Conservation (phyloP, 139 green algal genomes). For the Dunaliella primolecta region DNA sequence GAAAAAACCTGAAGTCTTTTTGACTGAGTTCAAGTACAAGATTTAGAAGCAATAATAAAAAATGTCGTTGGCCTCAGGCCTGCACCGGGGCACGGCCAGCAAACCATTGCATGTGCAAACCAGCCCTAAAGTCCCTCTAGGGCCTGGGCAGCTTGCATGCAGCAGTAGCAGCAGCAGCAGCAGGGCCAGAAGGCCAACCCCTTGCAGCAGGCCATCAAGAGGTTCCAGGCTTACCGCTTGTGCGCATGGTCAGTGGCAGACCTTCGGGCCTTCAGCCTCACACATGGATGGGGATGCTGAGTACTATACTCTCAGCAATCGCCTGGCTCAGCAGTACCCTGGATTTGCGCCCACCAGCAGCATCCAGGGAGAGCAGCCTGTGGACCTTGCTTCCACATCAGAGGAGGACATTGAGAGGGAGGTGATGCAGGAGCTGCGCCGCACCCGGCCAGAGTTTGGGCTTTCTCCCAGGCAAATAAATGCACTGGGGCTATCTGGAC, state of each 20-base stretch:
- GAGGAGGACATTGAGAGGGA: slow-evolving; percentile 4
- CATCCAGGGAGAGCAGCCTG: background rate
- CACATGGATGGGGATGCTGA: slow-evolving; percentile 55
- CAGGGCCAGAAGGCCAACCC: background rate
- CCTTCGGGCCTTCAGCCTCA: slow-evolving; percentile 40
- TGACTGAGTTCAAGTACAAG: background rate
- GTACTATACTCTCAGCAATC: slow-evolving; percentile 41
- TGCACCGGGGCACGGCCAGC: no score
- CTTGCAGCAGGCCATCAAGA: background rate
- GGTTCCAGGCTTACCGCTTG: background rate
- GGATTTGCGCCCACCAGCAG: slow-evolving; percentile 41
- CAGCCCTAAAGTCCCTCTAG: no score
- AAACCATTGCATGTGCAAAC: no score
- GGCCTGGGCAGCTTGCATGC: slow-evolving; percentile 5
- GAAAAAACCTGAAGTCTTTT: no score
- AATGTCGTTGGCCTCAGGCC: background rate
- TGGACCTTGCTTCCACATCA: background rate
- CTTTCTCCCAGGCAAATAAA: slow-evolving; percentile 51
- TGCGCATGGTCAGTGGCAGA: slow-evolving; percentile 30
- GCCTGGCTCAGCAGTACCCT: slow-evolving; percentile 50
- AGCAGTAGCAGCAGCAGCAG: slow-evolving; percentile 3
- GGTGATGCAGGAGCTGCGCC: background rate
- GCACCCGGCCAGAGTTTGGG: slow-evolving; percentile 39
- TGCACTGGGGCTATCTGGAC: slow-evolving; percentile 46
- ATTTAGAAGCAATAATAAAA: background rate